Base-by-base conservation (phyloP, 306 rosid species). In the Sechiopsis laciniata region DNA sequence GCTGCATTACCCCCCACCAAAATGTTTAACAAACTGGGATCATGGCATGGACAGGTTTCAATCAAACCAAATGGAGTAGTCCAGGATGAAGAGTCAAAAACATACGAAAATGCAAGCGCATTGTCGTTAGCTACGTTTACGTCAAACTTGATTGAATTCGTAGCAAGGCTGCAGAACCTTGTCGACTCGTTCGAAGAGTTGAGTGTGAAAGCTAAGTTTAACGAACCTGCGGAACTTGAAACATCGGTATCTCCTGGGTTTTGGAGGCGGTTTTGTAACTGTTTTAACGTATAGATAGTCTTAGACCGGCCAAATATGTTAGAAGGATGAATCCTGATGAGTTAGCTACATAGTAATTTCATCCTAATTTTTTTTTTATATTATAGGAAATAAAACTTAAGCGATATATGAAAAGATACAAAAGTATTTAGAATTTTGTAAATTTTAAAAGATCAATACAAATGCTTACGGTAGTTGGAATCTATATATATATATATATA, bases 141-240 rank as follows among this genome's bases (percentile, higher is more conserved):
- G 46, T 90, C 99, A 26, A 91, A 87, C 40, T 65, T 94, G 83
- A 94, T 94, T 54, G 99, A 94, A 72, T 91, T 94, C 75, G 99
- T 91, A 54, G 99, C 99, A 20, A 87, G 97, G 85, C 91, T 91
- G 42, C 96, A 91, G n/a, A 87, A 89, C 84, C 91, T 90, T 37
- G 97, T 94, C 5, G 92, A 85, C 73, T 78, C 99, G 8, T 90
- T 81, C 60, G 84, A 87, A 64, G 97, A 89, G 63, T 76, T 94
- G 51, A 86, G 96, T 37, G 86, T 86, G 86, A 86, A 72, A 73
- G 99, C 99, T 11, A 83, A 74, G 21, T 94, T 94, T 75, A 89
- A 78, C 77, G 90, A 94, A 26, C 91, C 95, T 17, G 82, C 80
- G 6, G 83, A 58, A 75, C 7, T 55, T n/a, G 62, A 74, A 78